These are phyloP conservation scores for Mentha longifolia DNA, from an alignment of 257 asterid genomes.

Conservation along the genomic window DNA sequence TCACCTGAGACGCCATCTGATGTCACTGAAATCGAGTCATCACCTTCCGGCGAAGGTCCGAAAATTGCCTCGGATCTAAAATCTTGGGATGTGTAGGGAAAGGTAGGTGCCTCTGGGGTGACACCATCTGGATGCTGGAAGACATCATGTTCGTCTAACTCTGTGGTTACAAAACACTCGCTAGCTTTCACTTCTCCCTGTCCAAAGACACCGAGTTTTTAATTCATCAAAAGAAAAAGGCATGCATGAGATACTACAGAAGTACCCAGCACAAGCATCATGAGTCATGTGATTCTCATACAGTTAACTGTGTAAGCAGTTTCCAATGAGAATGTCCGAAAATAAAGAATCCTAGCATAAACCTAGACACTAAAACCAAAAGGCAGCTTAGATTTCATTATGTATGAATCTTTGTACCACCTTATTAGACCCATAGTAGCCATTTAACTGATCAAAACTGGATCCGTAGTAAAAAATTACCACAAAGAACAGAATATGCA, in stretches of 20 bases:
- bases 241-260: not conserved
- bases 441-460: not conserved
- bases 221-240: not conserved
- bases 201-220: conserved; percentile 7
- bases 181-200: conserved; percentile 57
- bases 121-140: conserved; percentile 46
- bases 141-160: conserved; percentile 37
- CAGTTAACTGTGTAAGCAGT: not conserved
- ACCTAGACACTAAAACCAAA: not conserved
- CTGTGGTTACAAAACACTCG: conserved; percentile 41
- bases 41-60: conserved; percentile 36
- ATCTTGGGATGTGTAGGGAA: conserved; percentile 49
- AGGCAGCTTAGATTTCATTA: not conserved
- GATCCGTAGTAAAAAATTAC: not conserved
- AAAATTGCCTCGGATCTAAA: conserved; percentile 39
- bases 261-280: not conserved
- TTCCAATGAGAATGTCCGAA: not conserved
- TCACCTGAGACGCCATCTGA: conserved; percentile 43
- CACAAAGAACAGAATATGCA: not conserved
- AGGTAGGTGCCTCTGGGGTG: conserved; percentile 40
- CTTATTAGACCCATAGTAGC: not conserved
- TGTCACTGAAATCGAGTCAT: conserved; percentile 41
- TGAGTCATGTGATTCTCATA: not conserved
- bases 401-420: not conserved
- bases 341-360: conserved; percentile 6